These are phyloP conservation scores for Mycena citricolor DNA, from an alignment of 1,284 basidiomycete genomes.

Conservation along the genomic window DNA sequence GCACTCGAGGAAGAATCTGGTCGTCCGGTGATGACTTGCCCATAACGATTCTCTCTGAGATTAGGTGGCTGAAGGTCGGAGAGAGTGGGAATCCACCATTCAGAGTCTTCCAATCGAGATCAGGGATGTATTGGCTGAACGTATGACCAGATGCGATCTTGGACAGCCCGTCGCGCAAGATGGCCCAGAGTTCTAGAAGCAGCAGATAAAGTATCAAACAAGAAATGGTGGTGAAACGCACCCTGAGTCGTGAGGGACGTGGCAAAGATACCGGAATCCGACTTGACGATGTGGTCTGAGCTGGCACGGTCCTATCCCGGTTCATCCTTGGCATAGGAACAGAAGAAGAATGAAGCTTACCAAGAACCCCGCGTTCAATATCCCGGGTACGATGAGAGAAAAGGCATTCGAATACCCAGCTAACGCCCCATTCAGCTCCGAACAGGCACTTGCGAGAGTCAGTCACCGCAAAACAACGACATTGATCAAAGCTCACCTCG, in stretches of 20 bases:
- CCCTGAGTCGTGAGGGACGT: too few relatives aligned
- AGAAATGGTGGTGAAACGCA: too few relatives aligned
- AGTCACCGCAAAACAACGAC: background rate
- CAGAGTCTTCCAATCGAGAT: slow-evolving; percentile 5
- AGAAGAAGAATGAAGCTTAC: too few relatives aligned
- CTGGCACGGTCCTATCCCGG: too few relatives aligned
- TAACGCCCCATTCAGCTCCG: slow-evolving; percentile 33
- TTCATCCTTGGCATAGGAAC: too few relatives aligned
- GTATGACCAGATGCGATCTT: too few relatives aligned
- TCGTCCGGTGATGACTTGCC: background rate
- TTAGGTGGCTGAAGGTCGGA: background rate
- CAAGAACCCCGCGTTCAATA: slow-evolving; percentile 16
- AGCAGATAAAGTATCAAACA: too few relatives aligned
- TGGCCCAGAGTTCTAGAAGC: too few relatives aligned
- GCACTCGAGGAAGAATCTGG: slow-evolving; percentile 1
- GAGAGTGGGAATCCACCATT: background rate
- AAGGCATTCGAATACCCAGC: slow-evolving; percentile 31
- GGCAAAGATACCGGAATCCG: too few relatives aligned
- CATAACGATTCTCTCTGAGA: background rate
- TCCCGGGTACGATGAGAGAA: slow-evolving; percentile 30
- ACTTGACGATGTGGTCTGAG: too few relatives aligned
- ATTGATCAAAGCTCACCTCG: slow-evolving; percentile 23
- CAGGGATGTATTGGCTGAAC: slow-evolving; percentile 15
- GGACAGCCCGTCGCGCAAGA: too few relatives aligned
- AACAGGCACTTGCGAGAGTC: background rate